phyloP scores from a whole-genome alignment of 1,284 basidiomycete genomes.

The Marasmius sp. region DNA sequence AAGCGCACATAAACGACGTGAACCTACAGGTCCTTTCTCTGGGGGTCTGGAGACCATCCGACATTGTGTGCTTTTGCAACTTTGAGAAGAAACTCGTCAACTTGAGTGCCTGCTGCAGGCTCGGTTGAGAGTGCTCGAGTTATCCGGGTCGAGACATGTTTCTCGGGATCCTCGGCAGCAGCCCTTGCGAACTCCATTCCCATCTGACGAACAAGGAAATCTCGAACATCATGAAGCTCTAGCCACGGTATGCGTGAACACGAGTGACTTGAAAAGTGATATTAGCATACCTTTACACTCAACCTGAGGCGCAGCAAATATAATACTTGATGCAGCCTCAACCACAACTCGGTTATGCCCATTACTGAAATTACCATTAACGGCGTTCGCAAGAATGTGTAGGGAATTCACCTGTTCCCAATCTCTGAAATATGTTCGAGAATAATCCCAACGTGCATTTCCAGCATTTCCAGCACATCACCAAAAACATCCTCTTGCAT shows the following conservation, averaged over 20 bases:
- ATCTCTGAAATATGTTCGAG: conserved; percentile 59
- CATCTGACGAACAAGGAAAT: conserved; percentile 53
- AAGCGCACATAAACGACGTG: background rate
- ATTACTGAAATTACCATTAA: conserved; percentile 26
- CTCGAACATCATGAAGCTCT: conserved; percentile 61
- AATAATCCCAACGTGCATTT: conserved; percentile 64
- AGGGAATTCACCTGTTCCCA: conserved; percentile 42
- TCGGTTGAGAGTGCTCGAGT: conserved; percentile 49
- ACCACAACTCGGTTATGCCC: conserved; percentile 47
- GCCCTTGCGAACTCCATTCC: conserved; percentile 57
- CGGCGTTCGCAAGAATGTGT: conserved; percentile 4
- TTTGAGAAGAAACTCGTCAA: conserved; percentile 54
- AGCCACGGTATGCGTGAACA: background rate
- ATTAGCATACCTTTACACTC: conserved; percentile 54
- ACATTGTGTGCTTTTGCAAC: conserved; percentile 55
- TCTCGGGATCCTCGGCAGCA: conserved; percentile 50
- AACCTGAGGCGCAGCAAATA: conserved; percentile 56
- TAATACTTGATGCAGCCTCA: conserved; percentile 68
- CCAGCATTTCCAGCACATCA: conserved; percentile 62
- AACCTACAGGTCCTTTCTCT: conserved; percentile 60
- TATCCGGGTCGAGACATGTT: conserved; percentile 56
- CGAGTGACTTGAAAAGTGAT: background rate
- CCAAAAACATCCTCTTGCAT: conserved; percentile 61
- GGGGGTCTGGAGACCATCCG: conserved; percentile 62
- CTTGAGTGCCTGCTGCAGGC: conserved; percentile 51